These are phyloP conservation scores for Ustanciosporium gigantosporum DNA, from an alignment of 1,284 basidiomycete species.

Conservation along the genomic window DNA sequence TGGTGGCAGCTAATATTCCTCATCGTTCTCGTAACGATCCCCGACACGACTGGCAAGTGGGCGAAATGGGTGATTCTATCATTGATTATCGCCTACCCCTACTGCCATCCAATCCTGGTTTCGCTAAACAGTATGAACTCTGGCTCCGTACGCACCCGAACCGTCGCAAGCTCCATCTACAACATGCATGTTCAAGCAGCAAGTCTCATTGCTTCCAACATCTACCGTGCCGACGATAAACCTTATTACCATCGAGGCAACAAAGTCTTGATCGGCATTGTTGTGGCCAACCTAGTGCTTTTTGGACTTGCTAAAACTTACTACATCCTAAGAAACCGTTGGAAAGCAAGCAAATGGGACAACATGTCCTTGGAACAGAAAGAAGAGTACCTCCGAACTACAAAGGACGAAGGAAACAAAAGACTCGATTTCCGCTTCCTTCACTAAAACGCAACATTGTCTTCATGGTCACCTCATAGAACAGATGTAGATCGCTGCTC, in stretches of 20 bases:
- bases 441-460: neutral
- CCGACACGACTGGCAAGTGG: constrained; percentile 1
- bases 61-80: neutral
- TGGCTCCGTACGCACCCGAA: constrained; percentile 33
- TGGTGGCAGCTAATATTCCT: constrained; percentile 19
- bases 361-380: neutral
- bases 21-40: constrained; percentile 5
- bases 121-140: constrained; percentile 28
- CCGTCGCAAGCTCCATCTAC: constrained; percentile 38
- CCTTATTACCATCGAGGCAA: constrained; percentile 44
- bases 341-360: neutral
- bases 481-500: too few relatives aligned
- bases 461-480: too few relatives aligned
- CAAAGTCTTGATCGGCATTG: neutral
- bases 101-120: constrained; percentile 27
- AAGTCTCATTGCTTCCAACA: constrained; percentile 26
- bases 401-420: neutral
- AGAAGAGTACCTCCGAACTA: neutral
- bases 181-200: constrained; percentile 49
- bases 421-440: neutral
- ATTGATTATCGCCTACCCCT: neutral
- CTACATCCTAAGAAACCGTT: neutral
- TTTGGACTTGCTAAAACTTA: neutral
- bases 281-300: neutral
- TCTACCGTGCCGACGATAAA: constrained; percentile 40